Conservation (phyloP, 352 stramenopile genomes). For the Phytophthora aleatoria region DNA sequence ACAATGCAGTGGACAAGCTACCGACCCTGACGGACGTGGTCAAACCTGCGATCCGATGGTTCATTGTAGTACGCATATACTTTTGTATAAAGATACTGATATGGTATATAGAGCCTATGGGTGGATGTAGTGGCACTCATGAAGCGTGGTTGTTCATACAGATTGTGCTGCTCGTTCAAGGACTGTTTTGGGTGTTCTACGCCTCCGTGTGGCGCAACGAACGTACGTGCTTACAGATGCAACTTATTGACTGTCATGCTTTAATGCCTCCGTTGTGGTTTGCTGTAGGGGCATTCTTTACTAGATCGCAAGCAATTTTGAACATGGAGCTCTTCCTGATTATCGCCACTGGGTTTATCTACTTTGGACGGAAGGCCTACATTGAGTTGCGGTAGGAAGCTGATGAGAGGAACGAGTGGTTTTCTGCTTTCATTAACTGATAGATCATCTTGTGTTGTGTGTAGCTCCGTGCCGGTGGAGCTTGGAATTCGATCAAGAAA, state of each 20-base stretch:
- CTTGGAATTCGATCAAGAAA: conserved; percentile 83
- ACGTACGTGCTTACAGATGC: conserved; percentile 41
- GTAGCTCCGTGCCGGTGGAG: conserved; percentile 82
- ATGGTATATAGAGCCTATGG: neutral
- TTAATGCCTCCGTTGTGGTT: neutral
- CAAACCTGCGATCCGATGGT: conserved; percentile 70
- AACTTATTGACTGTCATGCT: neutral
- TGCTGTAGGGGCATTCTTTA: conserved; percentile 76
- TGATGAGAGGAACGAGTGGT: neutral
- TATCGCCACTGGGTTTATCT: conserved; percentile 76
- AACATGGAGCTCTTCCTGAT: conserved; percentile 85
- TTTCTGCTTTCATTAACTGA: neutral
- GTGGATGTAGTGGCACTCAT: conserved; percentile 3
- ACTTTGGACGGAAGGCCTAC: conserved; percentile 83
- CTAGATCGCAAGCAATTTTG: conserved; percentile 72
- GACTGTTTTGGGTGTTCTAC: conserved; percentile 81
- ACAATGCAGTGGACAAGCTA: conserved; percentile 85
- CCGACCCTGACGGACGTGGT: conserved; percentile 60
- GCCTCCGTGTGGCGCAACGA: conserved; percentile 73
- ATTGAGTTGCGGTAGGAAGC: conserved; percentile 64
- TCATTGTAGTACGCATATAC: conserved; percentile 52
- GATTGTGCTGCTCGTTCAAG: conserved; percentile 64
- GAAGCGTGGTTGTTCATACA: conserved; percentile 18
- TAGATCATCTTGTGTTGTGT: neutral
- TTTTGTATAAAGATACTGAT: neutral